Evolutionary conservation across 768 basidiomycete genomes (phyloP).

Genomic region (Filobasidium floriforme): DNA sequence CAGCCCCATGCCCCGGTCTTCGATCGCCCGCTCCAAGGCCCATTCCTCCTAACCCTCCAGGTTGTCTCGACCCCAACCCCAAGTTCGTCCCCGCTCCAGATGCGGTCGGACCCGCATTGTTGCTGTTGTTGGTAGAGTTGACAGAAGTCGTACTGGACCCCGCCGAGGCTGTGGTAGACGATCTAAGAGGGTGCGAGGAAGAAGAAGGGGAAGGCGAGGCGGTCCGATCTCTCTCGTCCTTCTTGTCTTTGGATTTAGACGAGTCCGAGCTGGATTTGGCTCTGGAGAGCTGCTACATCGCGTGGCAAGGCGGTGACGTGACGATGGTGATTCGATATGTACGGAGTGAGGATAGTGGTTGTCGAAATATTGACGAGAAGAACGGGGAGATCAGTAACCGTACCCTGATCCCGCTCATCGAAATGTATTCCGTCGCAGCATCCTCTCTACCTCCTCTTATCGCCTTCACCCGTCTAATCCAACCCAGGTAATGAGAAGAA

Average conservation of each 20-base stretch:
- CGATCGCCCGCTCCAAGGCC: slow-evolving; percentile 27
- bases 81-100: background rate
- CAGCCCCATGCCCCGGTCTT: slow-evolving; percentile 26
- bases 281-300: slow-evolving; percentile 18
- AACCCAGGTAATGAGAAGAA: too few species aligned
- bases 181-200: background rate
- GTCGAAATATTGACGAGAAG: background rate
- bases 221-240: slow-evolving; percentile 22
- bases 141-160: background rate
- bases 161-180: background rate
- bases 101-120: background rate
- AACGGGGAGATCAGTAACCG: background rate
- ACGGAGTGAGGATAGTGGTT: background rate
- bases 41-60: slow-evolving; percentile 23
- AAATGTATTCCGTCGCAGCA: background rate
- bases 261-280: slow-evolving; percentile 24
- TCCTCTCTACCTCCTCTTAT: background rate
- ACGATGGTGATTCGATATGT: background rate
- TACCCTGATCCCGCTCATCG: background rate
- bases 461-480: background rate
- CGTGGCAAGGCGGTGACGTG: background rate
- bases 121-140: slow-evolving; percentile 3
- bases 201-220: slow-evolving; percentile 15
- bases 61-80: background rate
- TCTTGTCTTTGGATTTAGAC: slow-evolving; percentile 16